Conservation (phyloP, 164 flowering plant genomes). For the Litsea cubeba region DNA sequence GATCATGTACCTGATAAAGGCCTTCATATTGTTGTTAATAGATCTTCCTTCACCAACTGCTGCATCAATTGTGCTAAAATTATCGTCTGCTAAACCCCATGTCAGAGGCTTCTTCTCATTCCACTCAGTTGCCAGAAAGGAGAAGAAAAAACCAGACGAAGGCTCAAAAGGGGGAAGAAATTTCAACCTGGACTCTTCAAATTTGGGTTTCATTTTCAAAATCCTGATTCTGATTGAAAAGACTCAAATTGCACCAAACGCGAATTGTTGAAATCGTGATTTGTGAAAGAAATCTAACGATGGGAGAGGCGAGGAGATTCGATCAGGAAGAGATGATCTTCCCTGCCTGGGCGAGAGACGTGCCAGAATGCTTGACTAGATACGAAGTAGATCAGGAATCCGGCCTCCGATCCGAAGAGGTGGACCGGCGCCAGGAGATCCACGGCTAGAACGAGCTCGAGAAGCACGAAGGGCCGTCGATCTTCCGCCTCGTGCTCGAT, state of each 20-base stretch:
- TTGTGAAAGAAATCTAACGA: not conserved
- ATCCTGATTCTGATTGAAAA: not conserved
- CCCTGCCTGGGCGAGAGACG: slow-evolving; percentile 66
- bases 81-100: no score
- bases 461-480: slow-evolving; percentile 42
- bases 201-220: not conserved
- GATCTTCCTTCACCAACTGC: no score
- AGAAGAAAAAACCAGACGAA: no score
- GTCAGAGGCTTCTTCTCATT: no score
- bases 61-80: no score
- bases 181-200: not conserved
- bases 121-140: no score
- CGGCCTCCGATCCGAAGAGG: slow-evolving; percentile 35
- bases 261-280: not conserved
- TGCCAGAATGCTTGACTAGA: slow-evolving; percentile 37
- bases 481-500: slow-evolving; percentile 33
- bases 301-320: not conserved
- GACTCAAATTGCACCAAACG: not conserved
- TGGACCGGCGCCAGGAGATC: slow-evolving; percentile 27
- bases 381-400: slow-evolving; percentile 17
- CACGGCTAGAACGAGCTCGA: slow-evolving; percentile 49
- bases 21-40: no score
- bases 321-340: slow-evolving; percentile 14
- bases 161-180: not conserved
- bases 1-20: no score